Percentiles rank a stretch among this genome's conserved stretches.
Evolutionary conservation across 2,329 filamentous ascomycete genomes (phyloP).

Genomic region (Neonectria coccinea): DNA sequence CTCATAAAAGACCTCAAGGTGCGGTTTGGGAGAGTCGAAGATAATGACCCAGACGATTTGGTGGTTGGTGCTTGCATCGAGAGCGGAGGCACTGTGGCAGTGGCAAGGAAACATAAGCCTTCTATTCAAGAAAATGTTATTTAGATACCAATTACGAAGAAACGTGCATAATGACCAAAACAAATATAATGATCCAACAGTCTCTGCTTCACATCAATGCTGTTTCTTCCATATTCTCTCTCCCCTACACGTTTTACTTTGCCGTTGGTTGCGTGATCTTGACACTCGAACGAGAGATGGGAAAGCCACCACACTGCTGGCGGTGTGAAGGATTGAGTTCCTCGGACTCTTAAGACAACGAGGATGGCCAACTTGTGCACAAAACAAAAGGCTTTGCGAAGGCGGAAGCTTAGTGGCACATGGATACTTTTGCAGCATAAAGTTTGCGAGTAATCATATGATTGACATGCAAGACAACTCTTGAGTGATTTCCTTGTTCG

Average conservation of each 20-base stretch:
- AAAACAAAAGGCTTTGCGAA: too few relatives aligned
- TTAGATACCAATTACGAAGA: not conserved
- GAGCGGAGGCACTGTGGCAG: constrained; percentile 7
- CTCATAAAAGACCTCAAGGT: constrained; percentile 3
- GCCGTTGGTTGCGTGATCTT: too few relatives aligned
- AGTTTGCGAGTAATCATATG: not conserved
- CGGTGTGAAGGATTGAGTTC: too few relatives aligned
- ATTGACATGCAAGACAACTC: not conserved
- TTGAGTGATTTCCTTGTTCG: not conserved
- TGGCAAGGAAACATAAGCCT: not conserved
- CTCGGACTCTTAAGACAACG: too few relatives aligned
- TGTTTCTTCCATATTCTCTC: too few relatives aligned
- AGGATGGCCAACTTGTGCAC: too few relatives aligned
- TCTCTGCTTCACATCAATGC: too few relatives aligned
- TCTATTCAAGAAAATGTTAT: not conserved
- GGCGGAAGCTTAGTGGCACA: too few relatives aligned
- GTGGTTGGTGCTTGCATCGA: constrained; percentile 7
- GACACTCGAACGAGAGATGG: too few relatives aligned
- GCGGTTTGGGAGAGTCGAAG: constrained; percentile 7
- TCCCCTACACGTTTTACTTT: too few relatives aligned
- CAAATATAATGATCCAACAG: not conserved
- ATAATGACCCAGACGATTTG: not conserved
- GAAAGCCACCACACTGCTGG: too few relatives aligned
- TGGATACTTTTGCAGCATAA: too few relatives aligned
- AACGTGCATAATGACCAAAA: not conserved